phyloP scores from a whole-genome alignment of 768 basidiomycete genomes.

The Boletus subparvulus region DNA sequence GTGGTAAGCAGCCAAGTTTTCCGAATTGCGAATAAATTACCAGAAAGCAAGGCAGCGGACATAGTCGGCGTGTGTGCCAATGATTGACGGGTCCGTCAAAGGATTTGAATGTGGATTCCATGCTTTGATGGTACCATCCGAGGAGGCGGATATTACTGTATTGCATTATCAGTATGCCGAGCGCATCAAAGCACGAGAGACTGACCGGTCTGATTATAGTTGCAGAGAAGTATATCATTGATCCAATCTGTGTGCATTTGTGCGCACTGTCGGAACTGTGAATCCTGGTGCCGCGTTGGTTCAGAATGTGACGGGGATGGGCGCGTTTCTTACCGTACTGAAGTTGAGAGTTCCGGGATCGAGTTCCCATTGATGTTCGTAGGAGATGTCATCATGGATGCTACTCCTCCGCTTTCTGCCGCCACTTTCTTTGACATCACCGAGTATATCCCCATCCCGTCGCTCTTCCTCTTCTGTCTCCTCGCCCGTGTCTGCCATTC shows the following conservation, averaged over 20 bases:
- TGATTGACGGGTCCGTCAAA: constrained; percentile 57
- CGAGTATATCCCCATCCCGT: constrained; percentile 76
- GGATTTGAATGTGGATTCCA: constrained; percentile 81
- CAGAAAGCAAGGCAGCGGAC: constrained; percentile 77
- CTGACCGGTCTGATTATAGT: constrained; percentile 84
- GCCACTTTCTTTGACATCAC: constrained; percentile 57
- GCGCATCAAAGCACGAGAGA: constrained; percentile 5
- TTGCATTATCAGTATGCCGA: constrained; percentile 6
- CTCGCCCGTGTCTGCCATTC: constrained; percentile 78
- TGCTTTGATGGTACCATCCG: constrained; percentile 90
- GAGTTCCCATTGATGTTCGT: constrained; percentile 79
- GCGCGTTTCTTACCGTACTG: constrained; percentile 43
- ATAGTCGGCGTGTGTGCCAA: constrained; percentile 84
- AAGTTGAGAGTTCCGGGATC: constrained; percentile 54
- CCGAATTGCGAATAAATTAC: constrained; percentile 35
- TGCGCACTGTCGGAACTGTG: constrained; percentile 81
- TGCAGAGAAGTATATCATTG: constrained; percentile 90
- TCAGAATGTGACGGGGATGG: neutral
- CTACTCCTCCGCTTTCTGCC: constrained; percentile 34
- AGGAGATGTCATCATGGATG: constrained; percentile 42
- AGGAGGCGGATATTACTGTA: constrained; percentile 87
- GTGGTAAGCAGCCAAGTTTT: constrained; percentile 12
- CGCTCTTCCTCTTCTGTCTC: constrained; percentile 62
- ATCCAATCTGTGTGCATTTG: constrained; percentile 96
- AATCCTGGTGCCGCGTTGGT: constrained; percentile 37